These are phyloP conservation scores for Trypanosoma rangeli DNA, from an alignment of 208 protist genomes.

Conservation along the genomic window DNA sequence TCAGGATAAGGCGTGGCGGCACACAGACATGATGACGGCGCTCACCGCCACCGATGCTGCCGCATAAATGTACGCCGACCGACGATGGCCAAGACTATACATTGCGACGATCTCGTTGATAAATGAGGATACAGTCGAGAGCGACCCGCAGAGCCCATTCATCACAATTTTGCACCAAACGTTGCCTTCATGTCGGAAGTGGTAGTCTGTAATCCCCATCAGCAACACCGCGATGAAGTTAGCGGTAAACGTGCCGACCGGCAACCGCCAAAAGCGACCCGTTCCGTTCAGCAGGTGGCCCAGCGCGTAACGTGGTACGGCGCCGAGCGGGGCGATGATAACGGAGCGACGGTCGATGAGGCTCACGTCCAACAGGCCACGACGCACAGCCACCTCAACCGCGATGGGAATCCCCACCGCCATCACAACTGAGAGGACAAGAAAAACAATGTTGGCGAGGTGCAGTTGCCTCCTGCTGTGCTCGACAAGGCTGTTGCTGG, in stretches of 20 bases:
- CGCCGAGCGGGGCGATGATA: constrained; percentile 40
- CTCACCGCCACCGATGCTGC: constrained; percentile 33
- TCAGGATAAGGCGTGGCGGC: constrained; percentile 19
- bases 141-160: constrained; percentile 49
- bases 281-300: constrained; percentile 47
- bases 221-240: constrained; percentile 43
- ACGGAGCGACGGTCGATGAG: constrained; percentile 36
- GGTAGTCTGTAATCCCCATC: constrained; percentile 33
- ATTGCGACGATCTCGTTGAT: constrained; percentile 43
- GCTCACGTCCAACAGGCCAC: constrained; percentile 19
- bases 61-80: constrained; percentile 40
- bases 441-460: constrained; percentile 27
- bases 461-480: not conserved
- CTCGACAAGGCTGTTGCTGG: not conserved
- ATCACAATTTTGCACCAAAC: constrained; percentile 25
- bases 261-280: constrained; percentile 30
- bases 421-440: constrained; percentile 28
- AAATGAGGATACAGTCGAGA: constrained; percentile 59
- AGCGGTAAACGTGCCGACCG: constrained; percentile 47
- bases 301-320: constrained; percentile 45
- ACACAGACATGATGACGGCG: constrained; percentile 36
- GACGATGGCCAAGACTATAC: constrained; percentile 17
- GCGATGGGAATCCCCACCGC: constrained; percentile 38
- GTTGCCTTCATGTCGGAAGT: constrained; percentile 22
- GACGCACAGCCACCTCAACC: constrained; percentile 39